Evolutionary conservation across 768 basidiomycete species (phyloP), one percentile per base, ranked within the genome.

Genomic region (Boletales sp.): DNA sequence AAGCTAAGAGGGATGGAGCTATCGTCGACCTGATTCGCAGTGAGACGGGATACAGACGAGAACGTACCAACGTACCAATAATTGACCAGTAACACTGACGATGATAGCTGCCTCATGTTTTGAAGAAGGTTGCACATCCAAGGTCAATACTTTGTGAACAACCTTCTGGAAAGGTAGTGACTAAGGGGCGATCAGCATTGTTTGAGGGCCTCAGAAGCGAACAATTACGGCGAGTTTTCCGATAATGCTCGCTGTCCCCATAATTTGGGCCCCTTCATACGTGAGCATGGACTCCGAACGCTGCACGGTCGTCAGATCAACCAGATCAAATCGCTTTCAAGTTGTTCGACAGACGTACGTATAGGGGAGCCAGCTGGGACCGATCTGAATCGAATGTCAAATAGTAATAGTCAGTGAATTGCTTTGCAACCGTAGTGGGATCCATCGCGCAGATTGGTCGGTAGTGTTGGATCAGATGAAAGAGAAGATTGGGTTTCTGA

Each of bases 91-190:
- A 17, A 98, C 92, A 65, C 83, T 83, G 50, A 97, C 91, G 43
- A 91, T 64, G 46, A 88, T 67, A 1, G 82, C 77, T 10, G 77
- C 63, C 8, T 69, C 58, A 2, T 72, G 68, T 6, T 78, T 77
- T 2, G 94, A 89, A 2, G 94, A 89, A 2, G 94, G 95, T 67
- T 98, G 96, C 12, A 85, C 88, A 66, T 96, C 94, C 37, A 83
- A 70, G 8, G 93, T 97, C 18, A 81, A 74, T 60, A 97, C 77
- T 44, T 82, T 80, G 77, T 97, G 95, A 60, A 71, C 69, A 43
- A 97, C 90, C 57, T 80, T 84, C 38, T 62, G n/a, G 75, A 97
- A 97, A 10, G 92, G 90, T 43, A 97, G 76, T 34, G 57, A 57
- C 93, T 90, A 60, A 37, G 44, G 25, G 44, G 36, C 15, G 47